Evolutionary conservation across 257 asterid genomes (phyloP).

Genomic region (Haberlea rhodopensis): DNA sequence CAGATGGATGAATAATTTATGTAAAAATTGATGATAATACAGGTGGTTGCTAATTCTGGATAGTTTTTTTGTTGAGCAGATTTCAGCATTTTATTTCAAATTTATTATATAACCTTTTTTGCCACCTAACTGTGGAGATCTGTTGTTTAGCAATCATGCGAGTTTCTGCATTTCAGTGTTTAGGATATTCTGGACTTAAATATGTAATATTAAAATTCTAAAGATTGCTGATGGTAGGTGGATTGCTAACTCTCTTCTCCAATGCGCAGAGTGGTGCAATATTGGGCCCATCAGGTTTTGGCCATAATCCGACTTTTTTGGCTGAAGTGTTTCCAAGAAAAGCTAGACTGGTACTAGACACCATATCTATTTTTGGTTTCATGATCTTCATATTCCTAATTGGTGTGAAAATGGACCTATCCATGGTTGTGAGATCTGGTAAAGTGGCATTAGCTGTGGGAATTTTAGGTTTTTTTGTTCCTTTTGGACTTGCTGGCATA

Average conservation of each 20-base stretch:
- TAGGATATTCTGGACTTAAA: no score
- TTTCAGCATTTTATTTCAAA: no score
- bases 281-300: slow-evolving; percentile 63
- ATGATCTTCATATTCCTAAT: slow-evolving; percentile 53
- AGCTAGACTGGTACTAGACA: slow-evolving; percentile 51
- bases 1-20: background rate
- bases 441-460: slow-evolving; percentile 57
- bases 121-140: no score
- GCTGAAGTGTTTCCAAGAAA: slow-evolving; percentile 40
- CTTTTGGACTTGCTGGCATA: slow-evolving; percentile 45
- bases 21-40: no score
- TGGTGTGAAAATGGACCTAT: slow-evolving; percentile 61
- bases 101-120: no score
- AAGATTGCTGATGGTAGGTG: no score
- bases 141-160: no score
- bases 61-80: slow-evolving; percentile 35
- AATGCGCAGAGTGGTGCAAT: slow-evolving; percentile 53
- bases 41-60: slow-evolving; percentile 26
- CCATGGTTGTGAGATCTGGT: slow-evolving; percentile 51
- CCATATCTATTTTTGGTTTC: slow-evolving; percentile 57
- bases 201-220: no score
- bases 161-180: no score
- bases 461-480: slow-evolving; percentile 47
- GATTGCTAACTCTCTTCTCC: background rate
- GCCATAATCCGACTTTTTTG: slow-evolving; percentile 35